These are phyloP conservation scores for Solanum rostratum DNA, from an alignment of 257 asterid species.

Conservation along the genomic window DNA sequence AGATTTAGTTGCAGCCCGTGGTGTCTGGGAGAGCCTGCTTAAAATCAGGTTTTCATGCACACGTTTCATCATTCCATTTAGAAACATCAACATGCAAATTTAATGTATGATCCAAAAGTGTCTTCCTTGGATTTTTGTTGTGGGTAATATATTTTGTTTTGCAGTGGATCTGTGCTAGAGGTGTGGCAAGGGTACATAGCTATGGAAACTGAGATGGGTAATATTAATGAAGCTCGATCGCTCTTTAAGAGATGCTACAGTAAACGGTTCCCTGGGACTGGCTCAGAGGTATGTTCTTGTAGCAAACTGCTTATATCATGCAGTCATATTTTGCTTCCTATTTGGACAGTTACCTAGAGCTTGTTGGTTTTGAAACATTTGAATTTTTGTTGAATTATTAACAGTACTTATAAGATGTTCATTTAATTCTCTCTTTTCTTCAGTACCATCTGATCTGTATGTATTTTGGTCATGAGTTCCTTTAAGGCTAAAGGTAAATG, in stretches of 20 bases:
- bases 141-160: neutral
- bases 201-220: slow-evolving; percentile 70
- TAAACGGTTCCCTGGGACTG: slow-evolving; percentile 74
- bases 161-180: slow-evolving; percentile 85
- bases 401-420: neutral
- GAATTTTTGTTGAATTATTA: neutral
- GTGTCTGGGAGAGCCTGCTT: slow-evolving; percentile 94
- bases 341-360: neutral
- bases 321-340: neutral
- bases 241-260: slow-evolving; percentile 85
- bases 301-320: neutral
- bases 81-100: slow-evolving; percentile 2
- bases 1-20: slow-evolving; percentile 75
- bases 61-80: slow-evolving; percentile 2
- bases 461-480: neutral
- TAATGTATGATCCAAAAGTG: neutral
- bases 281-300: slow-evolving; percentile 70
- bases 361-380: neutral
- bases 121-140: neutral
- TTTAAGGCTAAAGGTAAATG: neutral
- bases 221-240: slow-evolving; percentile 81
- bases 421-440: neutral
- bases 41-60: slow-evolving; percentile 45
- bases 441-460: neutral
- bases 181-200: slow-evolving; percentile 76